Conservation (phyloP, 1,284 basidiomycete genomes). For the Cryptococcus hybrid region DNA sequence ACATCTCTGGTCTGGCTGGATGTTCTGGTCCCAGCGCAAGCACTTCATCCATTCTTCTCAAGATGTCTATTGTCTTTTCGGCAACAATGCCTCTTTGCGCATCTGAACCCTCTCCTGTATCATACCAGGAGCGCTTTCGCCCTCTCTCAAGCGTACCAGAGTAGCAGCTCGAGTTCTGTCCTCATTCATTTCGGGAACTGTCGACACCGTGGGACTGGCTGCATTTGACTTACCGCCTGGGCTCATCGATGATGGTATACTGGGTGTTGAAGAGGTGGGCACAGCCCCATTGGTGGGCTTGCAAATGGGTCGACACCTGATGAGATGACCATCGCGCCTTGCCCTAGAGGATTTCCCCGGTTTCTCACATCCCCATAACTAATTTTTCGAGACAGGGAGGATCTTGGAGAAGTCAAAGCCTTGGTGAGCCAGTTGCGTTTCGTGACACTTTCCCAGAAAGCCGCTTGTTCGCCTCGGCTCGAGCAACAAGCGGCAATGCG, state of each 20-base stretch:
- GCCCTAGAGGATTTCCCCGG: conserved; percentile 4
- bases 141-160: conserved; percentile 1
- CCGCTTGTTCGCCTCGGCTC: conserved; percentile 6
- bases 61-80: conserved; percentile 29
- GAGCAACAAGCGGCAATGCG: conserved; percentile 19
- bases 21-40: conserved; percentile 58
- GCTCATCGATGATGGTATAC: not conserved
- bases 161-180: conserved; percentile 27
- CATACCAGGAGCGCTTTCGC: conserved; percentile 1
- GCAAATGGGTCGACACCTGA: conserved; percentile 33
- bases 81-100: conserved; percentile 5
- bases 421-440: conserved; percentile 36
- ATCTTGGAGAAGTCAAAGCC: conserved; percentile 32
- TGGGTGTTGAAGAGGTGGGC: conserved; percentile 5
- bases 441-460: conserved; percentile 28
- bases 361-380: conserved; percentile 13
- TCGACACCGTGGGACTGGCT: conserved; percentile 27
- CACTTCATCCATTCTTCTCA: conserved; percentile 54
- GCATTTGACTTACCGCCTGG: conserved; percentile 11
- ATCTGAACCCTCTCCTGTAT: not conserved
- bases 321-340: conserved; percentile 11
- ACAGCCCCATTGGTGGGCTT: conserved; percentile 4
- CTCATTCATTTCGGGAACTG: conserved; percentile 30
- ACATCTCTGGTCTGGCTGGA: conserved; percentile 60
- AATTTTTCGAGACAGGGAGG: conserved; percentile 19